Conservation (phyloP, 2,329 filamentous ascomycete genomes). For the Alternaria atra region DNA sequence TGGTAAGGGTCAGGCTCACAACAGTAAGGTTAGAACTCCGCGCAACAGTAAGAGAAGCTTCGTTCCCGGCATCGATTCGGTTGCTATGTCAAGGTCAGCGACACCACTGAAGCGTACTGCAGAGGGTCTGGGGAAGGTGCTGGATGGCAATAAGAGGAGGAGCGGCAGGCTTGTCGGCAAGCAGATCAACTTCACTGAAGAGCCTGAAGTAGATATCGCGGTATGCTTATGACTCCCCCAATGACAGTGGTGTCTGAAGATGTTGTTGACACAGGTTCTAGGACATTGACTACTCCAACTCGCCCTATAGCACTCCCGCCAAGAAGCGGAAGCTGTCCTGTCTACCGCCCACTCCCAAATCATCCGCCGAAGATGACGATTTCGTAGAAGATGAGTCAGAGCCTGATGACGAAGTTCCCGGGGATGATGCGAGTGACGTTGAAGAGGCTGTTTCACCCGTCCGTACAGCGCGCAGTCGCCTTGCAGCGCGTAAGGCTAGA, state of each 20-base stretch:
- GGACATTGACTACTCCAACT: constrained; percentile 19
- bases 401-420: constrained; percentile 17
- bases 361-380: constrained; percentile 26
- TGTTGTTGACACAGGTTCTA: neutral
- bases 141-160: constrained; percentile 10
- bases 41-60: neutral
- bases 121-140: constrained; percentile 1
- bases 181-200: constrained; percentile 13
- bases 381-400: constrained; percentile 23
- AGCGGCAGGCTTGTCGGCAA: constrained; percentile 21
- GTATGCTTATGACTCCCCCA: constrained; percentile 4
- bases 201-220: constrained; percentile 4
- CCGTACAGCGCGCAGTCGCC: constrained; percentile 5
- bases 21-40: neutral
- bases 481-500: constrained; percentile 22
- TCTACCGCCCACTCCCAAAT: neutral
- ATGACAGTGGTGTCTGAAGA: neutral
- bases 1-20: neutral
- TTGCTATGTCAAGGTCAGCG: neutral
- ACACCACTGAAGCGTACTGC: constrained; percentile 9
- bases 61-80: neutral
- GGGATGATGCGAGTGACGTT: constrained; percentile 7
- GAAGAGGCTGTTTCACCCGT: constrained; percentile 5
- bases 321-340: constrained; percentile 23
- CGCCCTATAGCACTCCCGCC: constrained; percentile 9